These are phyloP conservation scores for Lojkania enalia DNA, from an alignment of 2,329 filamentous ascomycete genomes.

Conservation along the genomic window DNA sequence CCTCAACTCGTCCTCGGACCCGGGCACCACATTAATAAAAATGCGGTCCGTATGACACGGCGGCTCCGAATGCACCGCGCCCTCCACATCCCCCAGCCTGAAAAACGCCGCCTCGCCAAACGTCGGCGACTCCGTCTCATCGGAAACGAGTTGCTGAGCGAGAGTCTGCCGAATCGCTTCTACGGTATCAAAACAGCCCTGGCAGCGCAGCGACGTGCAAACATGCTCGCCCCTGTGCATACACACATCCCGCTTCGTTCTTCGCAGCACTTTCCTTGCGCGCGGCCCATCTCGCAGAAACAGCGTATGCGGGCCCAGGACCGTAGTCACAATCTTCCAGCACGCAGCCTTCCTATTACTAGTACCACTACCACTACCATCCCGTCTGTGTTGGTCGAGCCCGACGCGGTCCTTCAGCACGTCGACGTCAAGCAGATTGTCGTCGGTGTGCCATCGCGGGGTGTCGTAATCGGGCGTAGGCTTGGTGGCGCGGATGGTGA, in stretches of 20 bases:
- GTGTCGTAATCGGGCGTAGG: conserved; percentile 50
- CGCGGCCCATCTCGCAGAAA: conserved; percentile 40
- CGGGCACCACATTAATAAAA: conserved; percentile 45
- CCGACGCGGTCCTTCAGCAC: conserved; percentile 6
- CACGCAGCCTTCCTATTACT: conserved; percentile 14
- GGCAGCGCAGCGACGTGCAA: conserved; percentile 50
- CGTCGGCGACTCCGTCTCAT: conserved; percentile 4
- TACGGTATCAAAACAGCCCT: conserved; percentile 49
- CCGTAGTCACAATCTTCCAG: conserved; percentile 55
- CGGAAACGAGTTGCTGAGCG: conserved; percentile 24
- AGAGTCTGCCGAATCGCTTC: conserved; percentile 47
- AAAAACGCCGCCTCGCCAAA: conserved; percentile 49
- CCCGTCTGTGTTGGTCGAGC: not conserved
- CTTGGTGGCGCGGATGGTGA: conserved; percentile 53
- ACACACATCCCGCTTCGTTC: conserved; percentile 29
- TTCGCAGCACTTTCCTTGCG: conserved; percentile 41
- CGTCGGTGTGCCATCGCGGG: conserved; percentile 56
- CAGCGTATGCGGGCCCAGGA: conserved; percentile 53
- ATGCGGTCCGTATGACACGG: conserved; percentile 33
- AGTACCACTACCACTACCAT: not conserved
- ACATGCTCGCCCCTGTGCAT: conserved; percentile 39
- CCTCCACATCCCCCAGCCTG: conserved; percentile 46
- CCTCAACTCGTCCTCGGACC: conserved; percentile 34
- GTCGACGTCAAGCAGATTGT: conserved; percentile 48
- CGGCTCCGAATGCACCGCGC: conserved; percentile 50